Conservation (phyloP, 2,329 filamentous ascomycete genomes). For the Proliferodiscus dingleyae region DNA sequence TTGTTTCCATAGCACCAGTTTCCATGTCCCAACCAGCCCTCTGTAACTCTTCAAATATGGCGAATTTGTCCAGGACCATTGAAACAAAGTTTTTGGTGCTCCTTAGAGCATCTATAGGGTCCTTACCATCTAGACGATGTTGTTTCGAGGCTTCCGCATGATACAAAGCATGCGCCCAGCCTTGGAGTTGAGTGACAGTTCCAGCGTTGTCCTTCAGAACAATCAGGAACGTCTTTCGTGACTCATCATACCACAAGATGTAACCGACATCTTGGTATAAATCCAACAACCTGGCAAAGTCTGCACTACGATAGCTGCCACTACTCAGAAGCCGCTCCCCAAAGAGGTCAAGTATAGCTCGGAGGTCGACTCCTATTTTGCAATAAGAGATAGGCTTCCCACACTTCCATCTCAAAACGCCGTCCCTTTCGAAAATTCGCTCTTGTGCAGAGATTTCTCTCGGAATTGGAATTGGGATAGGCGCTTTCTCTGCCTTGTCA, state of each 20-base stretch:
- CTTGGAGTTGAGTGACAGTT: slow-evolving; percentile 48
- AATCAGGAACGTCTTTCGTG: slow-evolving; percentile 46
- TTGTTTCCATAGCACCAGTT: slow-evolving; percentile 61
- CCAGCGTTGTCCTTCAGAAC: slow-evolving; percentile 56
- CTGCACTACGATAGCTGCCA: slow-evolving; percentile 20
- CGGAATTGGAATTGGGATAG: slow-evolving; percentile 51
- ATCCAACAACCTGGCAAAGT: slow-evolving; percentile 37
- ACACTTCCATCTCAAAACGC: slow-evolving; percentile 46
- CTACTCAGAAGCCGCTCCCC: background rate
- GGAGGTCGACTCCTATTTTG: slow-evolving; percentile 47
- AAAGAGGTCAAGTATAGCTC: slow-evolving; percentile 20
- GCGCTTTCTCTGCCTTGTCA: background rate
- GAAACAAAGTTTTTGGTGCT: slow-evolving; percentile 1
- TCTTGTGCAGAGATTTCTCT: slow-evolving; percentile 51
- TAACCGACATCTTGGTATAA: slow-evolving; percentile 51
- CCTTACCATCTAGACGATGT: background rate
- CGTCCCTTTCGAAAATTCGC: slow-evolving; percentile 27
- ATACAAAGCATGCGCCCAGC: slow-evolving; percentile 58
- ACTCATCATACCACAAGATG: slow-evolving; percentile 53
- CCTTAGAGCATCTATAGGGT: slow-evolving; percentile 6
- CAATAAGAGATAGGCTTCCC: slow-evolving; percentile 46
- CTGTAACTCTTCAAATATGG: slow-evolving; percentile 32
- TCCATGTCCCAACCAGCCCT: slow-evolving; percentile 62
- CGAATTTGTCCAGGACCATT: slow-evolving; percentile 7
- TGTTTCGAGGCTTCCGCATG: slow-evolving; percentile 10